Percentiles rank a stretch among this genome's conserved stretches.
Evolutionary conservation across 306 rosid species (phyloP).

Genomic region (Cotoneaster glaucophyllus): DNA sequence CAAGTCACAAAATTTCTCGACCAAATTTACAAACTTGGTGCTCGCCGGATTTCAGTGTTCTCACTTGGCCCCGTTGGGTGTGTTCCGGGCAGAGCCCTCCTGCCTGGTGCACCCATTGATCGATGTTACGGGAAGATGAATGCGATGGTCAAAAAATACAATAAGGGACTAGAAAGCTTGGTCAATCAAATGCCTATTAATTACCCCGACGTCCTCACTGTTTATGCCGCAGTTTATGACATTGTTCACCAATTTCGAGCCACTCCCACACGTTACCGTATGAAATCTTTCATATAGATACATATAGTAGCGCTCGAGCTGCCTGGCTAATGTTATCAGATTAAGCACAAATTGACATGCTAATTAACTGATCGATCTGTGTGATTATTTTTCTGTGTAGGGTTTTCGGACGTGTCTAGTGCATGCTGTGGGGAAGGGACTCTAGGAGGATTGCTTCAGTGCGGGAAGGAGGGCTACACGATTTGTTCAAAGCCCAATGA

Average conservation of each 20-base stretch:
- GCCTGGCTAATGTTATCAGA: no score
- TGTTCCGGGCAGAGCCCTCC: slow-evolving; percentile 26
- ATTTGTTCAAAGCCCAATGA: slow-evolving; percentile 15
- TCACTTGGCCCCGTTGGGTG: slow-evolving; percentile 33
- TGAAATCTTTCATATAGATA: not conserved
- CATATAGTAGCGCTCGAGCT: no score
- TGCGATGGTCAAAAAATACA: slow-evolving; percentile 22
- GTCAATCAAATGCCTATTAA: not conserved
- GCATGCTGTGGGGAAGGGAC: slow-evolving; percentile 41
- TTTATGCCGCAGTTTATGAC: slow-evolving; percentile 25
- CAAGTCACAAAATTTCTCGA: slow-evolving; percentile 14
- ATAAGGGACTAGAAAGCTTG: slow-evolving; percentile 26
- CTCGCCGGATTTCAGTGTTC: slow-evolving; percentile 20
- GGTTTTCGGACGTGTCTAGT: slow-evolving; percentile 13
- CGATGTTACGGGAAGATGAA: slow-evolving; percentile 24
- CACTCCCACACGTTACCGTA: slow-evolving; percentile 23
- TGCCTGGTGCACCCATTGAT: slow-evolving; percentile 16
- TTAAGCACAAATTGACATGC: not conserved
- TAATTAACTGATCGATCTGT: not conserved
- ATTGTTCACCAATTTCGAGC: slow-evolving; percentile 15
- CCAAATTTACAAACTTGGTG: slow-evolving; percentile 20
- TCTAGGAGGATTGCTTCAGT: slow-evolving; percentile 27
- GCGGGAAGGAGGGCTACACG: slow-evolving; percentile 24
- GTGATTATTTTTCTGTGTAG: slow-evolving; percentile 1
- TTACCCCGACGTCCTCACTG: slow-evolving; percentile 2